Conservation (phyloP, 352 stramenopile genomes). For the Pythium dissimile region DNA sequence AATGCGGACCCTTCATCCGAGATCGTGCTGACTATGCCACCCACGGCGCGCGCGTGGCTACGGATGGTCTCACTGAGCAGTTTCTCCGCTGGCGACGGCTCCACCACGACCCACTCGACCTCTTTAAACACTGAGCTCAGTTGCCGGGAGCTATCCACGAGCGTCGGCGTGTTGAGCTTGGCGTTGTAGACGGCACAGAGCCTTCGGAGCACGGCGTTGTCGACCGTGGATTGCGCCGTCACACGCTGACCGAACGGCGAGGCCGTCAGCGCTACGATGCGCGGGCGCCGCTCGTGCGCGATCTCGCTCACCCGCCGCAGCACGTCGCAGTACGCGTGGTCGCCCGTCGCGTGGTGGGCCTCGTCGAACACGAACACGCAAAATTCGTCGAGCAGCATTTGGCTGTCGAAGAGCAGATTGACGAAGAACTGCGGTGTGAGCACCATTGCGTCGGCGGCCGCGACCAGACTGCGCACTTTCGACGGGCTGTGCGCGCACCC, state of each 20-base stretch:
- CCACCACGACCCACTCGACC: slow-evolving; percentile 52
- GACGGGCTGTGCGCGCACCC: too few relatives aligned
- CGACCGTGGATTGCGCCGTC: slow-evolving; percentile 21
- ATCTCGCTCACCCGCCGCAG: slow-evolving; percentile 37
- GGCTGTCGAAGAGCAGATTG: slow-evolving; percentile 43
- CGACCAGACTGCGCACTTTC: too few relatives aligned
- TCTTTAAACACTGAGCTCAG: slow-evolving; percentile 54
- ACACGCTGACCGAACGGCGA: slow-evolving; percentile 66
- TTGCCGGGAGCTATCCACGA: slow-evolving; percentile 35
- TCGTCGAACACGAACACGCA: slow-evolving; percentile 80
- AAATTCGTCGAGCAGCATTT: slow-evolving; percentile 47
- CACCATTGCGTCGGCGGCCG: slow-evolving; percentile 44
- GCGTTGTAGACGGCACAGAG: slow-evolving; percentile 47
- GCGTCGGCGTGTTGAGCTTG: slow-evolving; percentile 57
- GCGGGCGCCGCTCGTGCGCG: slow-evolving; percentile 27
- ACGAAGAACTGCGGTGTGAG: slow-evolving; percentile 71
- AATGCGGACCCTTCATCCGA: not conserved
- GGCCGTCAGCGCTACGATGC: slow-evolving; percentile 62
- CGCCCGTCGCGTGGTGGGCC: slow-evolving; percentile 66
- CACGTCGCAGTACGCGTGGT: slow-evolving; percentile 60
- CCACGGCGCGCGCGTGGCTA: not conserved
- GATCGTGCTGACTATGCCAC: not conserved
- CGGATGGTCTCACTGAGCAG: slow-evolving; percentile 22
- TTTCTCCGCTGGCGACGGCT: slow-evolving; percentile 31
- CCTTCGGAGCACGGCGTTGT: slow-evolving; percentile 31